phyloP scores from a whole-genome alignment of 1,284 basidiomycete genomes.

The Volvariella volvacea region DNA sequence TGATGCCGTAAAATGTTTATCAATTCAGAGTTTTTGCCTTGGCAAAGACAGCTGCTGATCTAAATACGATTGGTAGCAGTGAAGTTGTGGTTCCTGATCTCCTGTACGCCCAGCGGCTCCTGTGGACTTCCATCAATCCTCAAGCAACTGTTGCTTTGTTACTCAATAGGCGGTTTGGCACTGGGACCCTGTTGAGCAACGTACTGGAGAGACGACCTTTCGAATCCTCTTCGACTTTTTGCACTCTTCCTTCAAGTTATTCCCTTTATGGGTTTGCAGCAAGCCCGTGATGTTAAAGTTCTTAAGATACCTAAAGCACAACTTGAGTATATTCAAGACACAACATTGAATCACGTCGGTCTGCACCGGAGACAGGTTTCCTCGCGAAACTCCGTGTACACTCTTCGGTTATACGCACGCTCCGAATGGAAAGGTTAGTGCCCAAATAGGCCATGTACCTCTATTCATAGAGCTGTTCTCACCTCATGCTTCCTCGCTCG shows the following conservation, averaged over 20 bases:
- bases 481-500: constrained; percentile 63
- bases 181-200: not conserved
- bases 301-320: constrained; percentile 40
- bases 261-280: constrained; percentile 40
- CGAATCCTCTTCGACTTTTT: constrained; percentile 42
- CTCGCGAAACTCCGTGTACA: constrained; percentile 73
- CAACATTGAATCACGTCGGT: not conserved
- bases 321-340: no score
- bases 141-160: no score
- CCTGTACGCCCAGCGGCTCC: no score
- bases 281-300: constrained; percentile 41
- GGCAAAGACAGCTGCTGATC: no score
- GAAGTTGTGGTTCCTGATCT: no score
- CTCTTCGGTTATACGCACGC: constrained; percentile 70
- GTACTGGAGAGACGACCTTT: constrained; percentile 4
- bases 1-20: no score
- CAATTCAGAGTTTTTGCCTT: no score
- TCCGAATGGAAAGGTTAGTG: constrained; percentile 16
- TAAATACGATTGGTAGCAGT: no score
- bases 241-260: constrained; percentile 57
- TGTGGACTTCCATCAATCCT: no score
- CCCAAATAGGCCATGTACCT: constrained; percentile 1
- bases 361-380: constrained; percentile 60
- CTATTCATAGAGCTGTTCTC: constrained; percentile 7
- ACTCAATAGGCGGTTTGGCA: no score